These are phyloP conservation scores for Xerophyta viscosa DNA, from an alignment of 106 monocot genomes.

Conservation along the genomic window DNA sequence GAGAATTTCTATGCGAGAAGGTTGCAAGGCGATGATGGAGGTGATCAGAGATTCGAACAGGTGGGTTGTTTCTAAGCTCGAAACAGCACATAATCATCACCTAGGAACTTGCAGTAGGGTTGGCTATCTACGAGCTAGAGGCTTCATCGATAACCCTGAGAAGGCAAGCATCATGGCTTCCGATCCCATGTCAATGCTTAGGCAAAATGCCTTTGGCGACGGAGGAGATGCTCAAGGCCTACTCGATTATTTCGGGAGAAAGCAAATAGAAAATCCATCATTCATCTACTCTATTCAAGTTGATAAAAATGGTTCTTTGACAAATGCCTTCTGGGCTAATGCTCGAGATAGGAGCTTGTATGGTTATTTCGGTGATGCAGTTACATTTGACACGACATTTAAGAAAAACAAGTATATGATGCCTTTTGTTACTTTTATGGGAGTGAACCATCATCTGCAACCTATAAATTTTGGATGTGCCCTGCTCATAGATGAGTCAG, in stretches of 20 bases:
- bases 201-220: constrained; percentile 78
- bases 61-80: constrained; percentile 91
- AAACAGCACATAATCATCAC: constrained; percentile 82
- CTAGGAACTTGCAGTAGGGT: constrained; percentile 79
- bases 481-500: constrained; percentile 84
- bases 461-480: constrained; percentile 89
- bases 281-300: constrained; percentile 90
- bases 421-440: constrained; percentile 90
- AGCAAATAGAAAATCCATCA: constrained; percentile 68
- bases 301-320: constrained; percentile 77
- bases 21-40: constrained; percentile 98
- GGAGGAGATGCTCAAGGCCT: constrained; percentile 79
- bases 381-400: constrained; percentile 82
- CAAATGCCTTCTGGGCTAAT: constrained; percentile 91
- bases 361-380: constrained; percentile 76
- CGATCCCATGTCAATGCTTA: constrained; percentile 47
- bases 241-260: constrained; percentile 75
- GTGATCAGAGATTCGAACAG: constrained; percentile 63
- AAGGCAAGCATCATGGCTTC: constrained; percentile 47
- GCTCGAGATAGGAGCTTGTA: constrained; percentile 59
- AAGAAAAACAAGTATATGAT: constrained; percentile 99
- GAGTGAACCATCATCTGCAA: constrained; percentile 89
- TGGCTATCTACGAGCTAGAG: constrained; percentile 85
- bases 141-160: constrained; percentile 49
- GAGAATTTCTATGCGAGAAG: constrained; percentile 87